phyloP scores from a whole-genome alignment of 108 stramenopile species.

The Cyclotella sp. region DNA sequence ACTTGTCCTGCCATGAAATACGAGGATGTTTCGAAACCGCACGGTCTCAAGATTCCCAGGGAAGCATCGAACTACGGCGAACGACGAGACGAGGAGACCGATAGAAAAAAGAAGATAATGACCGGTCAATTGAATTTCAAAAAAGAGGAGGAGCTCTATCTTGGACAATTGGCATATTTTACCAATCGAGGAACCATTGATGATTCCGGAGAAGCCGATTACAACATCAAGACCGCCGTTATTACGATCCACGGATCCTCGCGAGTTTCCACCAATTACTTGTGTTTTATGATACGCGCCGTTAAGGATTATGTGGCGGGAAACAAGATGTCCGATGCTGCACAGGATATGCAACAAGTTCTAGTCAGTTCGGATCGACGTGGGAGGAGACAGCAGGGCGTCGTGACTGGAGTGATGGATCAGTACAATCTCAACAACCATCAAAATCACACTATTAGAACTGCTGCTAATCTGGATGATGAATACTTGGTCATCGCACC shows the following conservation, averaged over 20 bases:
- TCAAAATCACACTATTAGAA: no score
- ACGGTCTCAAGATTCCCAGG: neutral
- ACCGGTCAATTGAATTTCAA: neutral
- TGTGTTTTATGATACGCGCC: slow-evolving; percentile 65
- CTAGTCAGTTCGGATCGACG: neutral
- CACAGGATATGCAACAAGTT: neutral
- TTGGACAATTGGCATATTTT: slow-evolving; percentile 60
- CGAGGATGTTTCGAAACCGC: neutral
- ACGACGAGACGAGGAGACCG: neutral
- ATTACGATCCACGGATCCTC: slow-evolving; percentile 79
- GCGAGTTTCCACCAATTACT: slow-evolving; percentile 72
- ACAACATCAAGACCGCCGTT: slow-evolving; percentile 40
- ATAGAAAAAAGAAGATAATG: no score
- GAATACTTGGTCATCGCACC: slow-evolving; percentile 69
- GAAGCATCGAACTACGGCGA: neutral
- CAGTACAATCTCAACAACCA: no score
- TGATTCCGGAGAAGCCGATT: neutral
- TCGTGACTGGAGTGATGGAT: neutral
- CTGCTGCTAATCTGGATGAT: neutral
- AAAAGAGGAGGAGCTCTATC: no score
- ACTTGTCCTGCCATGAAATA: neutral
- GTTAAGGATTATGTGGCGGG: slow-evolving; percentile 26
- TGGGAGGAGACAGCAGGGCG: neutral
- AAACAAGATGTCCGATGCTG: neutral
- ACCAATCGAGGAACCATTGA: slow-evolving; percentile 49